Evolutionary conservation across 2,329 filamentous ascomycete genomes (phyloP), one percentile per base, ranked within the genome.

Genomic region (Fusarium sp.): DNA sequence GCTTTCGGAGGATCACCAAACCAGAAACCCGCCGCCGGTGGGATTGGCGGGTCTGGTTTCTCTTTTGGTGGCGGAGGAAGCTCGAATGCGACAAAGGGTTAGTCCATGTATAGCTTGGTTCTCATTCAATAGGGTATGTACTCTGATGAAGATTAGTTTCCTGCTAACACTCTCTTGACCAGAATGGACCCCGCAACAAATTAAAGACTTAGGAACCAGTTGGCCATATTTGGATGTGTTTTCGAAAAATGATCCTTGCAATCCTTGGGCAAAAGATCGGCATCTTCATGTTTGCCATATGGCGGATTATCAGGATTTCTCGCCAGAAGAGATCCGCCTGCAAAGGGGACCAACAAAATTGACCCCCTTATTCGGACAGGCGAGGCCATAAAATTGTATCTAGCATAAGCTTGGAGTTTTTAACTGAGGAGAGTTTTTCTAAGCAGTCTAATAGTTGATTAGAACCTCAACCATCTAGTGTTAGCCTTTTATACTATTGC

Each of bases 261-360:
- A 10, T 18, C 5, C 16, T 34, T 34, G 32, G 15, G n/a, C 8
- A 16, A 40, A 3, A 8, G 6, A 29, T 9, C 49, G 34, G 6
- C 11, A 22, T 1, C 49, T 29, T 29, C 18, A 53, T 15, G 22
- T 53, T 12, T 53, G 49, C 13, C 18, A 12, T 7, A 5, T 16
- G 13, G 0, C 22, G 5, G 6, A 1, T 11, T 29, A 20, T 4
- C 7, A 5, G 4, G 6, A 9, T 11, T 13, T 29, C 8, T 53
- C 49, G 4, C 34, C 49, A 13, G 49, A 53, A 22, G 49, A 53
- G 16, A 12, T 53, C 8, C 49, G 34, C 34, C 2, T 25, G 16
- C 2, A 5, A 18, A 9, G 9, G 9, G 32, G 32, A 10, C 32
- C 16, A 18, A 0, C 32, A 18, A 34, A 34, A 10, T 6, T 34